Conservation (phyloP, 2,329 filamentous ascomycete genomes). For the Monosporascus sp. region DNA sequence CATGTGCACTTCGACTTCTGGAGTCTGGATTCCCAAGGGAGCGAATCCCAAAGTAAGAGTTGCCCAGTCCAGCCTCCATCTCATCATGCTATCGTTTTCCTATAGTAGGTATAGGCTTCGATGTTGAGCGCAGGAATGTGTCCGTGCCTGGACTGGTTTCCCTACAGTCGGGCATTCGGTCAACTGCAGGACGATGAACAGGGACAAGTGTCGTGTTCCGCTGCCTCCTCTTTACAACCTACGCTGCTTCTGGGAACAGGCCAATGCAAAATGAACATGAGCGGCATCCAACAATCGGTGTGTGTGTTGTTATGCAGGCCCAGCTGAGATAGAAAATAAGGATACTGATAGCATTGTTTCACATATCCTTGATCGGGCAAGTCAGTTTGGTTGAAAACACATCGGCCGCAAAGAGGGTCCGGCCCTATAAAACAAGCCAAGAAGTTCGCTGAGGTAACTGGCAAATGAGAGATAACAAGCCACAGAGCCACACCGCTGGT, state of each 20-base stretch:
- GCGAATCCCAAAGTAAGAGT: not conserved
- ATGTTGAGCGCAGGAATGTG: no score
- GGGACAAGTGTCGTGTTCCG: not conserved
- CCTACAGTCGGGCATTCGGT: not conserved
- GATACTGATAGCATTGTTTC: constrained; percentile 6
- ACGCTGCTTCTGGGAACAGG: no score
- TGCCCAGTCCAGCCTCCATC: no score
- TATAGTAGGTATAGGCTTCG: no score
- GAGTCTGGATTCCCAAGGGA: not conserved
- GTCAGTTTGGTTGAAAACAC: constrained; percentile 2
- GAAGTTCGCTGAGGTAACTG: not conserved
- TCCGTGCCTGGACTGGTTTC: no score
- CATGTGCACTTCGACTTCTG: not conserved
- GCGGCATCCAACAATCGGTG: no score
- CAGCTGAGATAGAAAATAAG: not conserved
- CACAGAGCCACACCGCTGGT: not conserved
- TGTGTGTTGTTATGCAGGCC: no score
- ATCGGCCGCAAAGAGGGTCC: constrained; percentile 2
- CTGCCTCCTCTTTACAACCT: no score
- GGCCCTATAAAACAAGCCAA: not conserved
- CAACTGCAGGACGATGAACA: not conserved
- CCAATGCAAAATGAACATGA: no score
- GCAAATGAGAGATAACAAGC: not conserved
- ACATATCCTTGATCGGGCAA: constrained; percentile 9
- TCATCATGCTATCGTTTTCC: no score